Conservation (phyloP, 2,329 filamentous ascomycete species). For the Colletotrichum tanaceti region DNA sequence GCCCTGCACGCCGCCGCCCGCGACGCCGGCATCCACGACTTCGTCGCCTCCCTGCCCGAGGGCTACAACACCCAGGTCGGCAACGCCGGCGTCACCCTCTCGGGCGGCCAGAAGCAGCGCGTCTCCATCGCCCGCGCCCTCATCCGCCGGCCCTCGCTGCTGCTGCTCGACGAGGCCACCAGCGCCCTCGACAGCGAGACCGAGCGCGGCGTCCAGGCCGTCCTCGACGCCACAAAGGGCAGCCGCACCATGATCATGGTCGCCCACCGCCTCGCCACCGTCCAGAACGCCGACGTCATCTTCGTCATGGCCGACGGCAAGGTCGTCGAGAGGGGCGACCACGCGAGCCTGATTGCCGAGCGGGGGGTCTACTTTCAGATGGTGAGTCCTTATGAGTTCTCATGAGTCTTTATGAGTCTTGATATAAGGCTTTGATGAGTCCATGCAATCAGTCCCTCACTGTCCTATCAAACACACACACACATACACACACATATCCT, state of each 20-base stretch:
- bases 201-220: conserved; percentile 35
- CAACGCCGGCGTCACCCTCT: conserved; percentile 48
- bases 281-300: conserved; percentile 57
- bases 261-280: conserved; percentile 56
- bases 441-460: no score
- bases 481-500: background rate
- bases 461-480: no score
- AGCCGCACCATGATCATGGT: conserved; percentile 49
- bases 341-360: conserved; percentile 32
- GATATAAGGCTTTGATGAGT: no score
- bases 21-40: conserved; percentile 74
- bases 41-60: conserved; percentile 73
- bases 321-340: conserved; percentile 50
- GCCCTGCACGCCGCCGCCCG: conserved; percentile 43
- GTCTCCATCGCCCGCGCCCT: conserved; percentile 56
- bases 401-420: no score
- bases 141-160: conserved; percentile 30
- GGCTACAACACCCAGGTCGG: conserved; percentile 62
- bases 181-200: conserved; percentile 38
- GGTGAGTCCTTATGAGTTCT: conserved; percentile 32
- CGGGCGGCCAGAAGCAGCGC: conserved; percentile 68
- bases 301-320: conserved; percentile 57
- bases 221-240: conserved; percentile 35
- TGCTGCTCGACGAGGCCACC: conserved; percentile 36
- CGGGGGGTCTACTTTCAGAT: conserved; percentile 37